phyloP scores from a whole-genome alignment of 2,329 filamentous ascomycete species.

The Aspergillus sp. region DNA sequence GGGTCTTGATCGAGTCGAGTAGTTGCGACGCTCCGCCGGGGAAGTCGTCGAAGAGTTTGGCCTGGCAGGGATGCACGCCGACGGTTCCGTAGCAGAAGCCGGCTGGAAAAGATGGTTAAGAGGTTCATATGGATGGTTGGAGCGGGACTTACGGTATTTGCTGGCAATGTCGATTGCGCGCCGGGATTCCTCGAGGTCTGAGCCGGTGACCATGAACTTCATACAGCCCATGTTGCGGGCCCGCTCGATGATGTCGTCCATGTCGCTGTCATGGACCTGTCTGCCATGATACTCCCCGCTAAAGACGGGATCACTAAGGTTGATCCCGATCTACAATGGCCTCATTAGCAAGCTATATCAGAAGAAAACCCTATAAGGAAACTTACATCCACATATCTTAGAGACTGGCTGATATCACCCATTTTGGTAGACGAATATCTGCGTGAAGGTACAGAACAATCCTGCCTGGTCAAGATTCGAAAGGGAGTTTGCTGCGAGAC shows the following conservation, averaged over 20 bases:
- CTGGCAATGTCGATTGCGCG: slow-evolving; percentile 65
- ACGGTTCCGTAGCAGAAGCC: slow-evolving; percentile 80
- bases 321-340: slow-evolving; percentile 67
- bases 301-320: slow-evolving; percentile 87
- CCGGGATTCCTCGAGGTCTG: slow-evolving; percentile 67
- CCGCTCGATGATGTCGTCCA: slow-evolving; percentile 62
- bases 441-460: slow-evolving; percentile 7
- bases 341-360: slow-evolving; percentile 7
- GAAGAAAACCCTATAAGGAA: not conserved
- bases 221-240: slow-evolving; percentile 68
- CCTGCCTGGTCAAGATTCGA: slow-evolving; percentile 1
- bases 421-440: slow-evolving; percentile 17
- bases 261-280: slow-evolving; percentile 42
- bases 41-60: slow-evolving; percentile 62
- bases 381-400: slow-evolving; percentile 41
- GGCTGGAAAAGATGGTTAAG: slow-evolving; percentile 39
- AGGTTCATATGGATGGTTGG: slow-evolving; percentile 4
- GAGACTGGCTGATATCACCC: slow-evolving; percentile 23
- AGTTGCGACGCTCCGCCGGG: slow-evolving; percentile 35
- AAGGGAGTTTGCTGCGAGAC: too few relatives aligned
- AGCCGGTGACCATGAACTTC: slow-evolving; percentile 91
- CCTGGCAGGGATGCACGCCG: slow-evolving; percentile 87
- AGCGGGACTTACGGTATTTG: slow-evolving; percentile 56
- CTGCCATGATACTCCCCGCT: slow-evolving; percentile 75
- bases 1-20: slow-evolving; percentile 50